Conservation (phyloP, 1,284 basidiomycete genomes). For the Puccinia polysora region DNA sequence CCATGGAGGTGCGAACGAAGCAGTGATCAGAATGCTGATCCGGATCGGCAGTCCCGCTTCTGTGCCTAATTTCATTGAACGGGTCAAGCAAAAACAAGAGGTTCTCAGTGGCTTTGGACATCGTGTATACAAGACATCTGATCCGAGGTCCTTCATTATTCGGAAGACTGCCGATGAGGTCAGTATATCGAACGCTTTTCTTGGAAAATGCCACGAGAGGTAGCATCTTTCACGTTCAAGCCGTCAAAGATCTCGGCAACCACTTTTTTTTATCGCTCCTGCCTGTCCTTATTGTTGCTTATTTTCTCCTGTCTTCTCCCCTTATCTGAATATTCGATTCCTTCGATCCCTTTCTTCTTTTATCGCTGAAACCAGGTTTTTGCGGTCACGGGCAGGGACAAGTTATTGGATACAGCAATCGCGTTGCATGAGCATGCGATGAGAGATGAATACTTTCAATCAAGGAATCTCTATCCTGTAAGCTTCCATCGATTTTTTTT, state of each 20-base stretch:
- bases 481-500: not conserved
- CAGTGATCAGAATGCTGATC: slow-evolving; percentile 71
- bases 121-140: slow-evolving; percentile 59
- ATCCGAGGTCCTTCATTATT: slow-evolving; percentile 80
- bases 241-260: slow-evolving; percentile 55
- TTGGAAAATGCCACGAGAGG: not conserved
- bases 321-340: not conserved
- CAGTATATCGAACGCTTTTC: not conserved
- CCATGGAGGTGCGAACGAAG: slow-evolving; percentile 58
- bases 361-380: slow-evolving; percentile 34
- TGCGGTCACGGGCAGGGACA: slow-evolving; percentile 65
- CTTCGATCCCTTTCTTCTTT: slow-evolving; percentile 53
- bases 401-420: slow-evolving; percentile 77
- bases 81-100: slow-evolving; percentile 76
- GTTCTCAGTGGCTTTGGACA: slow-evolving; percentile 81
- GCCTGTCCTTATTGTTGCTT: not conserved
- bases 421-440: slow-evolving; percentile 76
- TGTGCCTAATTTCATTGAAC: slow-evolving; percentile 74
- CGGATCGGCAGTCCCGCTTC: slow-evolving; percentile 72
- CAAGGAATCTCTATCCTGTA: slow-evolving; percentile 55
- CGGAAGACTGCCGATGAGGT: slow-evolving; percentile 80
- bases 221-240: slow-evolving; percentile 23
- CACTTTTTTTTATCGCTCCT: slow-evolving; percentile 2
- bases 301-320: not conserved
- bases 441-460: slow-evolving; percentile 78